A percentile compares a stretch with the other conserved stretches of the same genome.
Conservation (phyloP, 1,284 basidiomycete species). For the Papiliotrema flavescens region DNA sequence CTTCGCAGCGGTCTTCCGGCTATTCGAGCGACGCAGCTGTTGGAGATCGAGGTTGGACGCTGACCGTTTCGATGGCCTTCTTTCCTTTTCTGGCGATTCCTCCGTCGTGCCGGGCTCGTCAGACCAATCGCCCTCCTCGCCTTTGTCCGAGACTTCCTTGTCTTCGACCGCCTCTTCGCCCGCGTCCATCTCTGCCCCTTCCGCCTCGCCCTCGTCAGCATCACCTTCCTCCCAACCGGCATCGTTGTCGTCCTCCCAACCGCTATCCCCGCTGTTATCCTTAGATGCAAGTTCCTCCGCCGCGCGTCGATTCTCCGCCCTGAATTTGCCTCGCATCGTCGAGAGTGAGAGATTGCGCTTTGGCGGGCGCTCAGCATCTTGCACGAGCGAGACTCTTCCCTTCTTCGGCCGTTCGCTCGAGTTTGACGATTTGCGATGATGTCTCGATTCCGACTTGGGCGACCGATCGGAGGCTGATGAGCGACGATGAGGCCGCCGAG, state of each 20-base stretch:
- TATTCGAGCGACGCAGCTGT: constrained; percentile 1
- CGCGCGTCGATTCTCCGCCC: constrained; percentile 38
- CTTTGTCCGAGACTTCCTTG: too few relatives aligned
- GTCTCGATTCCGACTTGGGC: not conserved
- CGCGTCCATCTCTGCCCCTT: constrained; percentile 9
- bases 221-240: too few relatives aligned
- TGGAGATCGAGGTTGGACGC: constrained; percentile 10
- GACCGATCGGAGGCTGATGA: too few relatives aligned
- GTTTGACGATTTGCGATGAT: constrained; percentile 5
- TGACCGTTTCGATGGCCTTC: too few relatives aligned
- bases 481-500: too few relatives aligned
- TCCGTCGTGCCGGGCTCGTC: not conserved
- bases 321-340: constrained; percentile 40
- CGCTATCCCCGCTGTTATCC: constrained; percentile 26
- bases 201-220: too few relatives aligned
- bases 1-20: not conserved
- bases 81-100: not conserved
- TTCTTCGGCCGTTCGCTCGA: constrained; percentile 4
- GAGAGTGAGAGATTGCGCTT: constrained; percentile 39
- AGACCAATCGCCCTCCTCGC: constrained; percentile 7
- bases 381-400: too few relatives aligned
- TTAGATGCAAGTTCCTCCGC: constrained; percentile 28
- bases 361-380: constrained; percentile 1
- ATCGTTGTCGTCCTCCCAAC: constrained; percentile 31
- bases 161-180: constrained; percentile 2